A percentile compares a stretch with the other conserved stretches of the same genome.
These are phyloP conservation scores for Boletus barrowsii DNA, from an alignment of 768 basidiomycete genomes.

Conservation along the genomic window DNA sequence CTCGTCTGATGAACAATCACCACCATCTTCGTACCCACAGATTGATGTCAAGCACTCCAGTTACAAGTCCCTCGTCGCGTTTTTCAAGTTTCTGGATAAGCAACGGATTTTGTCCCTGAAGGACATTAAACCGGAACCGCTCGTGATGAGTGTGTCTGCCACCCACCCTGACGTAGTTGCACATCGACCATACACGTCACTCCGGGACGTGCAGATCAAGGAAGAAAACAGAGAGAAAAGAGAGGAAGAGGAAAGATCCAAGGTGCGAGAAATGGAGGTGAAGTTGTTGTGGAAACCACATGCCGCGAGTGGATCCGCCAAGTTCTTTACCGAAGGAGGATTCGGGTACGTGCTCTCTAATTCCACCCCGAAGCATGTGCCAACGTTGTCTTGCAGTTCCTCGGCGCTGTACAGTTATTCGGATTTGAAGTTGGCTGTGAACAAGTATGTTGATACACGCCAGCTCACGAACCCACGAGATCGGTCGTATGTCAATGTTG, in stretches of 20 bases:
- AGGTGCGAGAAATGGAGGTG: conserved; percentile 52
- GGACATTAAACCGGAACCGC: conserved; percentile 50
- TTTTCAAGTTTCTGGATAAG: conserved; percentile 78
- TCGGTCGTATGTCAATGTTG: conserved; percentile 66
- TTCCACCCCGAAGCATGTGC: background rate
- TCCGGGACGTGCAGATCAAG: conserved; percentile 64
- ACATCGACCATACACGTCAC: conserved; percentile 53
- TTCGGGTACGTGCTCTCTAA: conserved; percentile 48
- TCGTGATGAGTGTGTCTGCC: conserved; percentile 52
- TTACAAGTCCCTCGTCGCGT: conserved; percentile 77
- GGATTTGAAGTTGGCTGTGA: conserved; percentile 57
- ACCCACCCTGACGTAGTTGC: conserved; percentile 53
- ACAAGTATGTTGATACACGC: conserved; percentile 58
- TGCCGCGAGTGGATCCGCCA: conserved; percentile 40
- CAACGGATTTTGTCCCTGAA: conserved; percentile 71
- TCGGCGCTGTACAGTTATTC: conserved; percentile 50
- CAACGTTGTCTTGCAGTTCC: conserved; percentile 38
- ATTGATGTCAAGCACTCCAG: conserved; percentile 77
- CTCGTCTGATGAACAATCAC: conserved; percentile 5
- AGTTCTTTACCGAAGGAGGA: conserved; percentile 62
- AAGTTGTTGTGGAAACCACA: conserved; percentile 78
- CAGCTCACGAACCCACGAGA: conserved; percentile 64
- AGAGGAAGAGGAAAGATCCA: conserved; percentile 47
- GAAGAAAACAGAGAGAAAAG: conserved; percentile 57
- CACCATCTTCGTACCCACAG: conserved; percentile 31